Base-by-base conservation (phyloP, 306 rosid species). In the Corylus heterophylla region DNA sequence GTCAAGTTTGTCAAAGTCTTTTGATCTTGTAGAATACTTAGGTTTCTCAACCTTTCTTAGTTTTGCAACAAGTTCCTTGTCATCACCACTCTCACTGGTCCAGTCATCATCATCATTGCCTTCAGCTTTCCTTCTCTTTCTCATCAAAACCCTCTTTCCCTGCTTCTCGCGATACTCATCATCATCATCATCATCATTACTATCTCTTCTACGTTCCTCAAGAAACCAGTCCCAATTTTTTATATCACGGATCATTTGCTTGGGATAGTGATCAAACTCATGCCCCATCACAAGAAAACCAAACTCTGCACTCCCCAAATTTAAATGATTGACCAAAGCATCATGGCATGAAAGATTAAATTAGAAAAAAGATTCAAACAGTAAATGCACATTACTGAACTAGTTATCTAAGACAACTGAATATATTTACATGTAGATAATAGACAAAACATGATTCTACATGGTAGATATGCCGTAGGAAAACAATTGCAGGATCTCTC, bases 191-290 rank as follows among this genome's bases (percentile, higher is more conserved):
- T 82, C 91, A 35, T 84, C 83, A 9, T 86, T 83, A 1, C 82
- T 80, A 44, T 86, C 89, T 62, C 87, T 92, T 10, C 75, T 71
- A 68, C 79, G 86, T 69, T 89, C 98, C 71, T 89, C 91, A 14
- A 94, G 85, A 74, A 91, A 92, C 98, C 98, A 94, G 49, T 89
- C 78, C 98, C 98, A 94, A 69, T 81, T 54, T 87, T 84, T 85
- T 5, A 71, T 73, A 44, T 85, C 85, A 31, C 81, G 85, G 52
- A 92, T 81, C 89, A 78, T 85, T 50, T 79, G 89, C 80, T 81
- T 90, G 39, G 97, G 93, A 81, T 87, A 94, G 73, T 13, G 67
- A 39, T 94, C 98, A 78, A 94, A 94, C 77, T 92, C 98, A 51
- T 89, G 94, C 54, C 92, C 93, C 85, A 79, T 87, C 72, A 76